Conservation (phyloP, 192 early-diverging fungal genomes). For the Spizellomyces sp. region DNA sequence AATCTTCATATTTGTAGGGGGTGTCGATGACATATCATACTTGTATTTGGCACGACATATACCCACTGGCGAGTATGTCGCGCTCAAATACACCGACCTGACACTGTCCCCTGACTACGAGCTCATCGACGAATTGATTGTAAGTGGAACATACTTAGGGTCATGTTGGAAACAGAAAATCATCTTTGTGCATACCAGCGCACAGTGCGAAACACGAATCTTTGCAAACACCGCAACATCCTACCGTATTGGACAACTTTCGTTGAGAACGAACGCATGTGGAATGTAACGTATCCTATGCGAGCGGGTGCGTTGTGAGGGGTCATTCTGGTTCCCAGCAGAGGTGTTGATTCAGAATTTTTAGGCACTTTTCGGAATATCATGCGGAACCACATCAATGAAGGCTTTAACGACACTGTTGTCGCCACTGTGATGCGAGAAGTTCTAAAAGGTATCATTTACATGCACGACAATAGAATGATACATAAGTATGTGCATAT, state of each 20-base stretch:
- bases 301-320: constrained; percentile 33
- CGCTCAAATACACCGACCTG: constrained; percentile 62
- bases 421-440: constrained; percentile 58
- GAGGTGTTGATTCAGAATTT: background rate
- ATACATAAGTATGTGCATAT: constrained; percentile 56
- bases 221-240: constrained; percentile 54
- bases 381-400: constrained; percentile 49
- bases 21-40: constrained; percentile 65
- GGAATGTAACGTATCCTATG: constrained; percentile 61
- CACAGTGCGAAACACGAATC: constrained; percentile 47
- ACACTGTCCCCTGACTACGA: constrained; percentile 57
- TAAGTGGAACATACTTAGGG: background rate
- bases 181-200: constrained; percentile 23
- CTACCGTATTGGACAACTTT: constrained; percentile 57
- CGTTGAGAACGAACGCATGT: constrained; percentile 57
- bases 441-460: constrained; percentile 52
- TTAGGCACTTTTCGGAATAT: constrained; percentile 51
- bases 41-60: constrained; percentile 54
- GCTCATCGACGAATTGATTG: constrained; percentile 59
- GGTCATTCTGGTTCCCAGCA: background rate
- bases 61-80: constrained; percentile 52
- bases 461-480: constrained; percentile 60
- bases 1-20: constrained; percentile 37
- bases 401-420: constrained; percentile 50
- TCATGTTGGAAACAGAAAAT: background rate